Evolutionary conservation across 2,329 filamentous ascomycete genomes (phyloP).

Genomic region (Botrytis cinerea): DNA sequence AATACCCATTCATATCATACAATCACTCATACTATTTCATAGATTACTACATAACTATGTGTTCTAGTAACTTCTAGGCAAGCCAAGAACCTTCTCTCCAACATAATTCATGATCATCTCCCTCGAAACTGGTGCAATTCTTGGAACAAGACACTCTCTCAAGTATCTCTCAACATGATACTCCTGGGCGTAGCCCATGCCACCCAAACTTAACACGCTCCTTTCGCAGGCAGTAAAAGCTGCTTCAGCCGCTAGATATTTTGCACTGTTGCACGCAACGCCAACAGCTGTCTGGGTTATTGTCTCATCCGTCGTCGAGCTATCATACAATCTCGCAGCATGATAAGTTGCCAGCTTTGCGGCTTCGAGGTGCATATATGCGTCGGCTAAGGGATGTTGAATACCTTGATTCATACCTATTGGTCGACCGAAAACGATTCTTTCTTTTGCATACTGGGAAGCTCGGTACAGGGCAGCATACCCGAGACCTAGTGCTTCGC

Average conservation of each 20-base stretch:
- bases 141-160: constrained; percentile 63
- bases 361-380: constrained; percentile 65
- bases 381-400: constrained; percentile 64
- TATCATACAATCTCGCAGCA: constrained; percentile 63
- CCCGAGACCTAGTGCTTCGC: constrained; percentile 77
- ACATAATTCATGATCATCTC: constrained; percentile 80
- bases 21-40: not conserved
- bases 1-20: too few relatives aligned
- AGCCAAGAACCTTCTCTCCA: constrained; percentile 63
- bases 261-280: constrained; percentile 68
- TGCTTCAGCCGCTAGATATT: constrained; percentile 68
- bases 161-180: constrained; percentile 68
- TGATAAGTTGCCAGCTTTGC: constrained; percentile 67
- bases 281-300: constrained; percentile 60
- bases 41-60: not conserved
- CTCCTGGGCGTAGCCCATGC: constrained; percentile 66
- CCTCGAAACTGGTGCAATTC: constrained; percentile 64
- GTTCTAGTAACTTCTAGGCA: constrained; percentile 66
- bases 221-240: constrained; percentile 64
- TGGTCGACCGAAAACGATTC: constrained; percentile 64
- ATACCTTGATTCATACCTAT: constrained; percentile 69
- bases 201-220: constrained; percentile 59
- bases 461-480: constrained; percentile 69
- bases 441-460: constrained; percentile 64
- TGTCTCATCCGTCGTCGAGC: constrained; percentile 51